These are phyloP conservation scores for Spathaspora passalidarum DNA, from an alignment of 805 yeast genomes.

Conservation along the genomic window DNA sequence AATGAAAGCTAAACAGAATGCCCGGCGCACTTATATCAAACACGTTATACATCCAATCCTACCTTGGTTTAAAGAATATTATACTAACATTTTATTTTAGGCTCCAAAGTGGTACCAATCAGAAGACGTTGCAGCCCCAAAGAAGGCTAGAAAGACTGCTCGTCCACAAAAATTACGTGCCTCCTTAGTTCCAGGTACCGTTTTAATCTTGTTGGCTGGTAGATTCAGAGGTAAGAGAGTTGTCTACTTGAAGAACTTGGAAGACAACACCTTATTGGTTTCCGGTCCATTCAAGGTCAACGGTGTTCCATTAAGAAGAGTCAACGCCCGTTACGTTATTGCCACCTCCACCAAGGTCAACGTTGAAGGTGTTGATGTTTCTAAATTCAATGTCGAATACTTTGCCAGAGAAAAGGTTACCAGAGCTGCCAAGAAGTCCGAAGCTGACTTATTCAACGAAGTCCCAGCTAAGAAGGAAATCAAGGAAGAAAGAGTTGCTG, in stretches of 20 bases:
- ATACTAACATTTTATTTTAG: conserved; percentile 22
- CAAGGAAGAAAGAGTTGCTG: conserved; percentile 91
- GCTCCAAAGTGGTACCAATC: conserved; percentile 95
- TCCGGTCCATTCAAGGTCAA: conserved; percentile 99
- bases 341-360: conserved; percentile 94
- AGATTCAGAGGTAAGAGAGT: conserved; percentile 99
- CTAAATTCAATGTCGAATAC: conserved; percentile 91
- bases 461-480: conserved; percentile 77
- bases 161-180: conserved; percentile 95
- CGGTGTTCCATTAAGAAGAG: conserved; percentile 99
- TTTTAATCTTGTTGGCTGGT: conserved; percentile 95
- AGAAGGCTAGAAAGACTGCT: conserved; percentile 84
- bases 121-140: conserved; percentile 84
- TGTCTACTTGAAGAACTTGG: conserved; percentile 93
- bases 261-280: conserved; percentile 96
- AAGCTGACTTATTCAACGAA: conserved; percentile 86
- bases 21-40: no score
- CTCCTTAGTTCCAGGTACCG: conserved; percentile 97
- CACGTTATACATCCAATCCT: conserved; percentile 4
- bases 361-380: conserved; percentile 75
- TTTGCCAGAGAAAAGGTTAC: conserved; percentile 92
- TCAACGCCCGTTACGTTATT: conserved; percentile 96
- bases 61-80: conserved; percentile 15
- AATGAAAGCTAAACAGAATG: no score
- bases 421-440: conserved; percentile 73